Conservation (phyloP, 805 yeast genomes). For the Starmerella apis region DNA sequence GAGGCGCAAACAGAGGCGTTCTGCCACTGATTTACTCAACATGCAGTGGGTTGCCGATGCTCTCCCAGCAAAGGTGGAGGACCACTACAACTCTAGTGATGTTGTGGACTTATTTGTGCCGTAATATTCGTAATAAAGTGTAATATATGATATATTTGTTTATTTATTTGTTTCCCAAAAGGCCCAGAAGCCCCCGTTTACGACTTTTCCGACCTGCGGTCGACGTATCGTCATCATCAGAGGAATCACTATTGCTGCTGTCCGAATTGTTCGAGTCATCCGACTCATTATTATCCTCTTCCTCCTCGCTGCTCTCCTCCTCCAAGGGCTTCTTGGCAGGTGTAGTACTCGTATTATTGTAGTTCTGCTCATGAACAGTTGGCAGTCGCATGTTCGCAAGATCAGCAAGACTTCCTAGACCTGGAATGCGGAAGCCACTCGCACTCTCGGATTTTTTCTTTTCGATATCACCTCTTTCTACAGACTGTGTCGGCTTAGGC, state of each 20-base stretch:
- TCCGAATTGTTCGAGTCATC: slow-evolving; percentile 3
- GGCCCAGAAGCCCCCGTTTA: slow-evolving; percentile 3
- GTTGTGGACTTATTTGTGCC: slow-evolving; percentile 15
- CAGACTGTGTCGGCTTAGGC: neutral
- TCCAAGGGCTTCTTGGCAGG: neutral
- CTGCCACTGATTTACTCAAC: slow-evolving; percentile 31
- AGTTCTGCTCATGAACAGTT: neutral
- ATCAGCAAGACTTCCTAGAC: slow-evolving; percentile 1
- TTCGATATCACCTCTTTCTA: too few relatives aligned
- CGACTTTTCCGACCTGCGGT: slow-evolving; percentile 2
- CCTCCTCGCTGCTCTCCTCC: slow-evolving; percentile 13
- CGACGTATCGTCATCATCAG: slow-evolving; percentile 1
- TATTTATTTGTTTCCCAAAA: neutral
- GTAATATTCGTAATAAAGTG: neutral
- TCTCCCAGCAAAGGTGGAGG: slow-evolving; percentile 10
- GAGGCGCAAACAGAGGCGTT: slow-evolving; percentile 39
- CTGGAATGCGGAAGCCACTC: neutral
- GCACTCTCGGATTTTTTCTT: neutral
- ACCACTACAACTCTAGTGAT: slow-evolving; percentile 9
- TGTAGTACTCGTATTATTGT: neutral
- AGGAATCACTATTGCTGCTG: slow-evolving; percentile 8
- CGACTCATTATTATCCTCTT: slow-evolving; percentile 1
- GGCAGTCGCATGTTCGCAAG: slow-evolving; percentile 4
- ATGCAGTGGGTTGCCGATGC: slow-evolving; percentile 33
- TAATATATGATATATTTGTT: too few relatives aligned